Evolutionary conservation across 108 stramenopile species (phyloP), one percentile per base, ranked within the genome.

Genomic region (Schizochytrium sp.): DNA sequence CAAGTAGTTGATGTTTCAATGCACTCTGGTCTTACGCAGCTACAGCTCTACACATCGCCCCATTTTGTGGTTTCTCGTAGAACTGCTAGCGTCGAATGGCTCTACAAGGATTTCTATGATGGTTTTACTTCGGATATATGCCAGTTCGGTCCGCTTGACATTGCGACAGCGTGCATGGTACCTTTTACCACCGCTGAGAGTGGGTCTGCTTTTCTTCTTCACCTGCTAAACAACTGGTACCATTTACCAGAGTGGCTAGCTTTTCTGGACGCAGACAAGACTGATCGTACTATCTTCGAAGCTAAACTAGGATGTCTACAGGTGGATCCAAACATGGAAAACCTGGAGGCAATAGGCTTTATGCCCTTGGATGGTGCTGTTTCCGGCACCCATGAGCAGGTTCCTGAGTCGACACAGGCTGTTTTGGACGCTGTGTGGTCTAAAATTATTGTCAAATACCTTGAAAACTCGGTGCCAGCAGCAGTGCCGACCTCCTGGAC

Each of bases 301-400:
- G 64, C 12, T 7, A 69, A 69, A 15, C 28, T 69, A 7, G 19
- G 64, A 44, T 69, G 64, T 15, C 28, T 69, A 44, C 64, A 44
- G 19, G 64, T 69, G 64, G 64, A 69, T 38, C 64, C 64, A 38
- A 69, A 69, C 3, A 69, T 69, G 64, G 64, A 69, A 44, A 69
- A 44, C 64, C 40, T 69, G 64, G 64, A 69, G 64, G 64, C 44
- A 7, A 38, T 69, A 44, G 64, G 64, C 28, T 69, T 69, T 69
- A 12, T 69, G 12, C 64, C 64, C 44, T 44, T 69, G 42, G 64
- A 69, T 44, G 28, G 28, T 28, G 28, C 28, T 28, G 28, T 28
- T 28, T 28, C 28, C 28, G 64, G 44, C 15, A 69, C 64, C 1
- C 64, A 69, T 15, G 42, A 69, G 64, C 64, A 44, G 1, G 64